These are phyloP conservation scores for Albizia julibrissin DNA, from an alignment of 306 rosid genomes.

Conservation along the genomic window DNA sequence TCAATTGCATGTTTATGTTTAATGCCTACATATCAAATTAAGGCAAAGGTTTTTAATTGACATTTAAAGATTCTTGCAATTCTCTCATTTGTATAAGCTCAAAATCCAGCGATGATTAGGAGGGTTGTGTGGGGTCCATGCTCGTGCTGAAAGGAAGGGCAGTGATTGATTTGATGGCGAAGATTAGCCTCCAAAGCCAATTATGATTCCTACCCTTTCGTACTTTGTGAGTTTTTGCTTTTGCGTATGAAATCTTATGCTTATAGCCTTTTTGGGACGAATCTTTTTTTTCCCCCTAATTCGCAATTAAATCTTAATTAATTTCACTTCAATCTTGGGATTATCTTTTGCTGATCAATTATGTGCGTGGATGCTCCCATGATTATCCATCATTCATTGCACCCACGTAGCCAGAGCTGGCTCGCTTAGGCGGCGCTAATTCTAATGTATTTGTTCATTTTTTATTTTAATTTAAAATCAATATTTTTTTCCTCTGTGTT, in stretches of 20 bases:
- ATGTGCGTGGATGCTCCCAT: neutral
- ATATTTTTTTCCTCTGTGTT: too few species aligned
- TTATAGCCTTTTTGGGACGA: neutral
- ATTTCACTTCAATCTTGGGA: slow-evolving; percentile 13
- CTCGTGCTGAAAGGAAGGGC: neutral
- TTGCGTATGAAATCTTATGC: neutral
- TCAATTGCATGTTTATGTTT: too few species aligned
- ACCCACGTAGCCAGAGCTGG: neutral
- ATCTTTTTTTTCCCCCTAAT: neutral
- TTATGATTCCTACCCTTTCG: neutral
- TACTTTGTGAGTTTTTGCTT: neutral
- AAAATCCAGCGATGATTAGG: slow-evolving; percentile 34
- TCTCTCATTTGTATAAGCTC: slow-evolving; percentile 11
- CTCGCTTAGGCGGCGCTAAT: neutral
- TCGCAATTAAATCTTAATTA: neutral
- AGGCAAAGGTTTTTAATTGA: neutral
- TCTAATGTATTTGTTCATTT: neutral
- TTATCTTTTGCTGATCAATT: neutral
- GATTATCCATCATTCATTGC: neutral
- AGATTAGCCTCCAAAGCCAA: neutral
- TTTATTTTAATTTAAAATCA: too few species aligned
- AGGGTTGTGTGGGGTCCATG: neutral
- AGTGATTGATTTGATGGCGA: neutral
- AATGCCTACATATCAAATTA: too few species aligned
- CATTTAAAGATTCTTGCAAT: neutral